Conservation (phyloP, 2,329 filamentous ascomycete species). For the Allantophomopsis lycopodina region DNA sequence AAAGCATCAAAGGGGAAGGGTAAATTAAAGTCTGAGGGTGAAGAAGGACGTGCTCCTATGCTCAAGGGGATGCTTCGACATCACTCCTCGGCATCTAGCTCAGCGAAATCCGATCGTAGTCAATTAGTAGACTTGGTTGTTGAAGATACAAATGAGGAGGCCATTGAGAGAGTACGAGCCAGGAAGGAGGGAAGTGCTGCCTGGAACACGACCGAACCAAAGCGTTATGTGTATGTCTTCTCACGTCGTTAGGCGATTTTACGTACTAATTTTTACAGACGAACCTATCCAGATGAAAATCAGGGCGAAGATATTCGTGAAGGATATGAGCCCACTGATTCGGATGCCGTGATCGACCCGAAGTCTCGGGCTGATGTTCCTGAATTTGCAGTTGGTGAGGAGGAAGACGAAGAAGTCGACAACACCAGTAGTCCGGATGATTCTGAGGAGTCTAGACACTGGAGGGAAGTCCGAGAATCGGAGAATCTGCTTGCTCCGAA, state of each 20-base stretch:
- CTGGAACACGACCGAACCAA: conserved; percentile 41
- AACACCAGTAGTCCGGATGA: conserved; percentile 18
- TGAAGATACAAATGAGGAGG: conserved; percentile 47
- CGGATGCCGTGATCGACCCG: conserved; percentile 24
- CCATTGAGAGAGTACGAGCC: conserved; percentile 44
- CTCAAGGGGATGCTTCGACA: conserved; percentile 24
- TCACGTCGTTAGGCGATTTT: conserved; percentile 1
- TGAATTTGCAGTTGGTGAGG: conserved; percentile 12
- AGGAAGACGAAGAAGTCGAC: conserved; percentile 16
- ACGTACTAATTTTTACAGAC: conserved; percentile 17
- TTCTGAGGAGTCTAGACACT: conserved; percentile 26
- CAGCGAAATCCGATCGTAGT: conserved; percentile 38
- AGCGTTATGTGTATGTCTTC: conserved; percentile 35
- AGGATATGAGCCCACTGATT: conserved; percentile 35
- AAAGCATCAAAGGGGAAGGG: conserved; percentile 5
- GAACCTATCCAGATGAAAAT: conserved; percentile 22
- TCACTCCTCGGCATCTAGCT: conserved; percentile 31
- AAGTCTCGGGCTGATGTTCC: conserved; percentile 24
- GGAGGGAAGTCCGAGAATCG: conserved; percentile 20
- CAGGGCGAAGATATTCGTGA: conserved; percentile 29
- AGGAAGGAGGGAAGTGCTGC: conserved; percentile 47
- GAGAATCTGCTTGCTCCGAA: conserved; percentile 16
- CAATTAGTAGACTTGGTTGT: conserved; percentile 56
- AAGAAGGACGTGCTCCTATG: conserved; percentile 17
- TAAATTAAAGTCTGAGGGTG: conserved; percentile 8